Percentiles rank a stretch among this genome's conserved stretches.
These are phyloP conservation scores for Tetrahymena malaccensis DNA, from an alignment of 73 alveolate species.

Conservation along the genomic window DNA sequence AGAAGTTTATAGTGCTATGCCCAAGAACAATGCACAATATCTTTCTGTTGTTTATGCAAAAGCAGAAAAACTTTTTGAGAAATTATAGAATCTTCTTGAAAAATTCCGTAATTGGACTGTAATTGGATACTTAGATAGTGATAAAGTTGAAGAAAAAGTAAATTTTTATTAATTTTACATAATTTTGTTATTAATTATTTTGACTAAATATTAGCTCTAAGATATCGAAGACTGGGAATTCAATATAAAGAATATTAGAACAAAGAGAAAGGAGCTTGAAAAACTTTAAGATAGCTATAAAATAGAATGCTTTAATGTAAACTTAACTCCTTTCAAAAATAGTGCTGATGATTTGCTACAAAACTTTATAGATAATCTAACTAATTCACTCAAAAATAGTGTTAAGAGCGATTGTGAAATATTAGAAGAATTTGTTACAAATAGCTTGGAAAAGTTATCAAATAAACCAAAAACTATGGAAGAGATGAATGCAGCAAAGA, in stretches of 20 bases:
- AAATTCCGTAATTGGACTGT: slow-evolving; percentile 33
- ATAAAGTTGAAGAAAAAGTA: slow-evolving; percentile 71
- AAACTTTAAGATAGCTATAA: slow-evolving; percentile 78
- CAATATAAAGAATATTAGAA: slow-evolving; percentile 79
- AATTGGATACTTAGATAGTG: slow-evolving; percentile 48
- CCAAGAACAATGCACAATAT: slow-evolving; percentile 90
- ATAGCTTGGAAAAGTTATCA: slow-evolving; percentile 78
- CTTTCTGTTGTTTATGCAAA: slow-evolving; percentile 86
- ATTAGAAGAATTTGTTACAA: slow-evolving; percentile 79
- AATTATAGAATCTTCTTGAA: slow-evolving; percentile 47
- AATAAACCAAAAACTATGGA: slow-evolving; percentile 87
- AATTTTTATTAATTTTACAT: slow-evolving; percentile 63
- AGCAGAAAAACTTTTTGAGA: slow-evolving; percentile 80
- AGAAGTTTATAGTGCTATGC: slow-evolving; percentile 91
- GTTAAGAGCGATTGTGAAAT: slow-evolving; percentile 75
- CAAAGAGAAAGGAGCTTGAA: slow-evolving; percentile 82
- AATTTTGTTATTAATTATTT: slow-evolving; percentile 60
- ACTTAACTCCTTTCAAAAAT: slow-evolving; percentile 69
- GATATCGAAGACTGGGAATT: slow-evolving; percentile 87
- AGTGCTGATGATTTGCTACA: slow-evolving; percentile 87
- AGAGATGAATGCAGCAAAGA: slow-evolving; percentile 86
- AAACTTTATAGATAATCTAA: slow-evolving; percentile 88
- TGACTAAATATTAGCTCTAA: slow-evolving; percentile 35
- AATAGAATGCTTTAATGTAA: slow-evolving; percentile 84
- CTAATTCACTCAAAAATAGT: slow-evolving; percentile 63